Percentiles rank a stretch among this genome's conserved stretches.
These are phyloP conservation scores for Aureobasidium leucospermi DNA, from an alignment of 2,329 filamentous ascomycete genomes.

Conservation along the genomic window DNA sequence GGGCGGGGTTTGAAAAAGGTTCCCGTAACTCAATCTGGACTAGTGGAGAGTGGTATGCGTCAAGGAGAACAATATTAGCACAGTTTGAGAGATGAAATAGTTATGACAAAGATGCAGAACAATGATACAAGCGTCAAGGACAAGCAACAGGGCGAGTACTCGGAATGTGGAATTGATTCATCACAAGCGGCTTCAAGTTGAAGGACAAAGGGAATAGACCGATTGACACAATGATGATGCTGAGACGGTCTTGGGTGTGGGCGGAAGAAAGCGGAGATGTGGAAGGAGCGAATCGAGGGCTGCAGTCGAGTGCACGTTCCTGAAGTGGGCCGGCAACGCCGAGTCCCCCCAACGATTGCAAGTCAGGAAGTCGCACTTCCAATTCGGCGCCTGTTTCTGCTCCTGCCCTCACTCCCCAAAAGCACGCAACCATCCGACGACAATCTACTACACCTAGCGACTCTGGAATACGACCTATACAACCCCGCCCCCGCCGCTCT, in stretches of 20 bases:
- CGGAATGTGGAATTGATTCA: neutral
- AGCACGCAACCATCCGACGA: neutral
- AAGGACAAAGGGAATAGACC: slow-evolving; percentile 5
- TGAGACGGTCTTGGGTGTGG: neutral
- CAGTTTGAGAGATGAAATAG: neutral
- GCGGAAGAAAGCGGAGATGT: slow-evolving; percentile 4
- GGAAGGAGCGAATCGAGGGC: slow-evolving; percentile 9
- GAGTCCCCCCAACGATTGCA: neutral
- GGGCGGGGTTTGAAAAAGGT: neutral
- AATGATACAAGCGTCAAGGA: neutral
- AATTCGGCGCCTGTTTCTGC: neutral
- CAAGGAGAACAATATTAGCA: neutral
- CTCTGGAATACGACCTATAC: neutral
- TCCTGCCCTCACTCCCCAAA: neutral
- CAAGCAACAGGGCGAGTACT: neutral
- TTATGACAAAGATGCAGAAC: neutral
- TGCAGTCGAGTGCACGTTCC: neutral
- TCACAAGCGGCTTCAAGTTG: neutral
- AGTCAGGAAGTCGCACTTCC: slow-evolving; percentile 2
- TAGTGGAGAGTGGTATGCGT: neutral
- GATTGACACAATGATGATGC: slow-evolving; percentile 10
- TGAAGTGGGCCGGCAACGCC: neutral
- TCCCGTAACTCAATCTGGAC: slow-evolving; percentile 2
- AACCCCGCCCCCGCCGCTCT: neutral
- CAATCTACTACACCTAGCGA: slow-evolving; percentile 2